A percentile compares a stretch with the other conserved stretches of the same genome.
These are phyloP conservation scores for Penicillium sp. DNA, from an alignment of 2,329 filamentous ascomycete species.

Conservation along the genomic window DNA sequence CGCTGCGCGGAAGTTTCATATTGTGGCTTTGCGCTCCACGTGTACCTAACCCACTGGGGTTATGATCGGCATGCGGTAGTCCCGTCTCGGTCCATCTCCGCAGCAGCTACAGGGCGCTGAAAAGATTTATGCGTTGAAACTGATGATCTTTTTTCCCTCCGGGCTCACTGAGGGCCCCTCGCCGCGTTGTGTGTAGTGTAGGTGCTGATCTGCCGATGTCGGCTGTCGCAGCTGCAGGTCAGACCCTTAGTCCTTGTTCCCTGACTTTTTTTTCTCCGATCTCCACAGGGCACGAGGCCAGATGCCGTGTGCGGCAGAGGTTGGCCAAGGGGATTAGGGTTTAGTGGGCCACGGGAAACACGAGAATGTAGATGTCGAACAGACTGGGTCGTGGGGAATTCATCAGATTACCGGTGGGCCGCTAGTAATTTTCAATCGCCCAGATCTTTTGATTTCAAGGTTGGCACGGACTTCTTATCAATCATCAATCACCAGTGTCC, in stretches of 20 bases:
- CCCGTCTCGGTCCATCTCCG: not conserved
- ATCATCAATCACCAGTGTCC: slow-evolving; percentile 10
- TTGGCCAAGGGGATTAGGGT: not conserved
- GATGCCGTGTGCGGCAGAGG: not conserved
- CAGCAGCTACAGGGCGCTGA: not conserved
- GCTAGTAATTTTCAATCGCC: slow-evolving; percentile 12
- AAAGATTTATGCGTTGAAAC: not conserved
- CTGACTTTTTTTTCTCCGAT: not conserved
- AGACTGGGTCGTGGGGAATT: slow-evolving; percentile 2
- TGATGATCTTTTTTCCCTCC: not conserved
- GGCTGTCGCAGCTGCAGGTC: not conserved
- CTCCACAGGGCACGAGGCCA: slow-evolving; percentile 1
- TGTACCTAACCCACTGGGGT: not conserved
- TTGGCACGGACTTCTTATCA: slow-evolving; percentile 1
- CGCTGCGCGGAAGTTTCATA: not conserved
- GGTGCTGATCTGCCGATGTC: not conserved
- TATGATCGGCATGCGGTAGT: not conserved
- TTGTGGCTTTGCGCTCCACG: not conserved
- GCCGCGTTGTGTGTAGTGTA: not conserved
- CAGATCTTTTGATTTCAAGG: not conserved
- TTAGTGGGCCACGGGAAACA: not conserved
- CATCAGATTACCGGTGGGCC: slow-evolving; percentile 13
- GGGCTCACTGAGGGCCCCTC: not conserved
- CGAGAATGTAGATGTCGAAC: not conserved
- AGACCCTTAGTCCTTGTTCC: not conserved